These are phyloP conservation scores for Kockovaella imperatae DNA, from an alignment of 768 basidiomycete species.

Conservation along the genomic window DNA sequence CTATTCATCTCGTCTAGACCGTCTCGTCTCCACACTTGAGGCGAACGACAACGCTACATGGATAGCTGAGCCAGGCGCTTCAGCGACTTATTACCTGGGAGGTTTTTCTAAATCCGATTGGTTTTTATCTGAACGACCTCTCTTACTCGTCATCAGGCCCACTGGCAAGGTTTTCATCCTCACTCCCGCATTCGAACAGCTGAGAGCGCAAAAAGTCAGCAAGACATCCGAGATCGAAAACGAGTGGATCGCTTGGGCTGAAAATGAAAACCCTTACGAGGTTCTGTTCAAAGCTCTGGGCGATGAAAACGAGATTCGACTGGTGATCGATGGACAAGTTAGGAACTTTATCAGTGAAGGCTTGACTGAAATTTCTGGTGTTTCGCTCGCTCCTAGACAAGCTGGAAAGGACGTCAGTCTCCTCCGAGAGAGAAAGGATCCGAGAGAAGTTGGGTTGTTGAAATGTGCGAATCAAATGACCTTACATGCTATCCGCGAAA, in stretches of 20 bases:
- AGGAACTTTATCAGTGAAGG: constrained; percentile 51
- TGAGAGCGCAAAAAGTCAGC: constrained; percentile 56
- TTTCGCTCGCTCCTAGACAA: too few relatives aligned
- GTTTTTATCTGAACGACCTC: constrained; percentile 68
- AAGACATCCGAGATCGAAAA: constrained; percentile 48
- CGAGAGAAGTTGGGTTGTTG: constrained; percentile 61
- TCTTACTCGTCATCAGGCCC: constrained; percentile 61
- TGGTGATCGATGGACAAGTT: constrained; percentile 48
- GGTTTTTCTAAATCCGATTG: constrained; percentile 55
- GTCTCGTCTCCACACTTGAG: neutral
- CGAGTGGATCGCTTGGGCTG: constrained; percentile 50
- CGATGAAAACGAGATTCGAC: constrained; percentile 12
- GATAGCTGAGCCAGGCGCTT: constrained; percentile 71
- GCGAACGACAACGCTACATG: constrained; percentile 44
- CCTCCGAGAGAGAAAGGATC: constrained; percentile 67
- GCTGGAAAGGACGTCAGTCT: constrained; percentile 50
- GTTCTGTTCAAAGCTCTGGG: constrained; percentile 46
- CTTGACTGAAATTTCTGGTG: constrained; percentile 57
- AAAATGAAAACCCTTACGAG: constrained; percentile 61
- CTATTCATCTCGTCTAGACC: constrained; percentile 1
- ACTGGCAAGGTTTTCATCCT: constrained; percentile 53
- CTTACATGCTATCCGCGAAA: constrained; percentile 62
- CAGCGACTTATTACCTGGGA: constrained; percentile 64
- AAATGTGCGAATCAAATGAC: constrained; percentile 78
- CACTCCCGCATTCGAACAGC: constrained; percentile 68